phyloP scores from a whole-genome alignment of 2,329 filamentous ascomycete species.

The Cucurbitaria berberidis region DNA sequence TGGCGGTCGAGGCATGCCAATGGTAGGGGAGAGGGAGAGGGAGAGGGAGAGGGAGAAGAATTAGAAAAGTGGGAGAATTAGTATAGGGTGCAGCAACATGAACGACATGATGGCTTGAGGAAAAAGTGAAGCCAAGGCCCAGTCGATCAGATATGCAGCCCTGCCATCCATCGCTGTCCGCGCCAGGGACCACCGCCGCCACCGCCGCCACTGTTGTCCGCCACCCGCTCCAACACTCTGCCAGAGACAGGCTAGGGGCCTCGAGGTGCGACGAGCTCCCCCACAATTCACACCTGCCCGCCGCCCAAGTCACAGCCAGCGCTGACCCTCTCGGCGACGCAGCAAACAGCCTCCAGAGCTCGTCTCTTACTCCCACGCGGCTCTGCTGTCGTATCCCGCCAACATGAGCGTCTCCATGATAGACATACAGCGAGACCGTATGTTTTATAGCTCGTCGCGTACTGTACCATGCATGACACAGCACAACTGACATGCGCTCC shows the following conservation, averaged over 20 bases:
- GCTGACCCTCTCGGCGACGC: not conserved
- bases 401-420: conserved; percentile 86
- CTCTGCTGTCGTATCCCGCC: conserved; percentile 40
- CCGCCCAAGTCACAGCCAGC: not conserved
- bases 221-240: no score
- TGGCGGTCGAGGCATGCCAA: conserved; percentile 37
- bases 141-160: no score
- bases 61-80: no score
- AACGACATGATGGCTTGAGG: conserved; percentile 25
- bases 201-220: no score
- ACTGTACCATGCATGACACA: not conserved
- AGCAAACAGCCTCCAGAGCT: conserved; percentile 1
- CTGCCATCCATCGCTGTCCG: conserved; percentile 14
- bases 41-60: not conserved
- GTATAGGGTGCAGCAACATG: conserved; percentile 1
- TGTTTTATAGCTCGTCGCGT: not conserved
- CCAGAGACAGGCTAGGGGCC: no score
- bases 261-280: conserved; percentile 28
- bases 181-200: conserved; percentile 16
- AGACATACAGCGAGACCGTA: conserved; percentile 80
- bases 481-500: conserved; percentile 22
- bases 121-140: conserved; percentile 36
- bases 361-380: conserved; percentile 10
- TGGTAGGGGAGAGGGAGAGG: not conserved
- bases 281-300: conserved; percentile 12